Conservation (phyloP, 2,329 filamentous ascomycete genomes). For the Aspergillus versicolor region DNA sequence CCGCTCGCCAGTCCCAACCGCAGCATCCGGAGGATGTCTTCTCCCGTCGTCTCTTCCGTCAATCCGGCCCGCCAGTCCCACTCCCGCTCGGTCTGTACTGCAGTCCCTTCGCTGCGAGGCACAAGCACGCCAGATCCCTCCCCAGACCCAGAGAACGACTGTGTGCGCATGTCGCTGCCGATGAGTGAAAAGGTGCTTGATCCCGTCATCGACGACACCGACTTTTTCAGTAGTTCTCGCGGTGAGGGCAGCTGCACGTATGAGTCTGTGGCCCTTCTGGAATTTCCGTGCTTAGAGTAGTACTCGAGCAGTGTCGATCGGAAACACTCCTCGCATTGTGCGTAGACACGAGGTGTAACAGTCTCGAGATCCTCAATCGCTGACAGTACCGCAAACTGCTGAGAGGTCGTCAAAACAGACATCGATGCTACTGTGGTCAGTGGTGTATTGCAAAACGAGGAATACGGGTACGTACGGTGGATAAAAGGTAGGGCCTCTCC, state of each 20-base stretch:
- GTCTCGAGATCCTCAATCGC: conserved; percentile 79
- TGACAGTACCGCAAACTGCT: conserved; percentile 73
- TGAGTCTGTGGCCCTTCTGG: conserved; percentile 19
- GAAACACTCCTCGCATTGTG: conserved; percentile 76
- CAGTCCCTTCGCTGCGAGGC: conserved; percentile 25
- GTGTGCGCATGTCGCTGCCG: conserved; percentile 63
- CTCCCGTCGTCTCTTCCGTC: conserved; percentile 57
- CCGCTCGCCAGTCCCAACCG: conserved; percentile 67
- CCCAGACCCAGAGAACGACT: conserved; percentile 48
- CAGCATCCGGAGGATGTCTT: conserved; percentile 70
- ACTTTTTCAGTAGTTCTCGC: conserved; percentile 66
- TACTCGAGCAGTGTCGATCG: conserved; percentile 70
- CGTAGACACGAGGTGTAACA: conserved; percentile 69
- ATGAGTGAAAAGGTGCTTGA: conserved; percentile 67
- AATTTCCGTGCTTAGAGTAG: conserved; percentile 53
- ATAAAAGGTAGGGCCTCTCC: conserved; percentile 81
- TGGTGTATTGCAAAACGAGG: background rate
- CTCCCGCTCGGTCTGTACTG: conserved; percentile 51
- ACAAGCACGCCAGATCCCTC: conserved; percentile 54
- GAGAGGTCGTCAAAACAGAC: conserved; percentile 63
- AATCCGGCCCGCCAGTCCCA: conserved; percentile 72
- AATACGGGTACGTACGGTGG: conserved; percentile 47
- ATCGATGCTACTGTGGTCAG: conserved; percentile 47
- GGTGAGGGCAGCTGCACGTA: conserved; percentile 51
- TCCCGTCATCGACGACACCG: conserved; percentile 55